Percentiles rank a stretch among this genome's conserved stretches.
Evolutionary conservation across 257 asterid genomes (phyloP).

Genomic region (Solanum bulbocastanum): DNA sequence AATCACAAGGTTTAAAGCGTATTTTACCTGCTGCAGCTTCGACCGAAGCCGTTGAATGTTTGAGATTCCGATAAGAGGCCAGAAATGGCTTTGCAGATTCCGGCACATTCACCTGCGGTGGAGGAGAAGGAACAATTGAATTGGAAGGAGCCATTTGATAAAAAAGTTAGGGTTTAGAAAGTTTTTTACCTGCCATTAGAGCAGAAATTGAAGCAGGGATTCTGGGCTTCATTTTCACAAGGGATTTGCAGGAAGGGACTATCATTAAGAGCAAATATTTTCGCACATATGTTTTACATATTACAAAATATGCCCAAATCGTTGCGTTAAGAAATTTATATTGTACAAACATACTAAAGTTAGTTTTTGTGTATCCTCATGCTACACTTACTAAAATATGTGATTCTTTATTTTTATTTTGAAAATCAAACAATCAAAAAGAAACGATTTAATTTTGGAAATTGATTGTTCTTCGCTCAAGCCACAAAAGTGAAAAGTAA

Average conservation of each 20-base stretch:
- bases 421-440: too few species aligned
- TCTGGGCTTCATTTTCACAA: constrained; percentile 24
- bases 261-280: not conserved
- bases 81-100: not conserved
- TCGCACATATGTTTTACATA: not conserved
- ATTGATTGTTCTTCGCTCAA: not conserved
- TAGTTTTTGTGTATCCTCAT: not conserved
- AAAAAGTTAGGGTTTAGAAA: constrained; percentile 8
- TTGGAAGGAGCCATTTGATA: not conserved
- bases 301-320: not conserved
- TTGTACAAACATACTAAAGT: too few species aligned
- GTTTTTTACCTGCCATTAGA: constrained; percentile 18
- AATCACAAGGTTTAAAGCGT: not conserved
- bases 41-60: not conserved
- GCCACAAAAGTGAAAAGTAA: not conserved
- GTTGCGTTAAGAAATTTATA: too few species aligned
- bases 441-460: not conserved
- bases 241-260: not conserved
- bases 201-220: constrained; percentile 23
- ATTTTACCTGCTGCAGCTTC: not conserved
- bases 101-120: not conserved
- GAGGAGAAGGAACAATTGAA: not conserved
- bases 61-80: not conserved
- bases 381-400: not conserved
- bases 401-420: not conserved